A percentile compares a stretch with the other conserved stretches of the same genome.
Conservation (phyloP, 768 basidiomycete genomes). For the Naganishia onofrii region DNA sequence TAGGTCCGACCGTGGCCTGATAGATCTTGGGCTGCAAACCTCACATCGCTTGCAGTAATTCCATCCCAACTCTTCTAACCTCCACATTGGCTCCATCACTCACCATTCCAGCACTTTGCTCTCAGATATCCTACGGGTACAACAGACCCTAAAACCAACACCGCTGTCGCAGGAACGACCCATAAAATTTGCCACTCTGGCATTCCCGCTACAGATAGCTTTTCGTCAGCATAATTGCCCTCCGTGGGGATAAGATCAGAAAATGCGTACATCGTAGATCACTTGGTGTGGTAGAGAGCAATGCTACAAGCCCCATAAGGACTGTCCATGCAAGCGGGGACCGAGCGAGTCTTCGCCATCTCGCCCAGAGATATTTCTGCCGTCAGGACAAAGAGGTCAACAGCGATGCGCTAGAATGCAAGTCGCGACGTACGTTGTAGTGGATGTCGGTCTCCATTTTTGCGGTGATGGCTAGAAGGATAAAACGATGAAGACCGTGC, state of each 20-base stretch:
- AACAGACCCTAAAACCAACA: background rate
- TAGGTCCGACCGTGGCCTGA: no score
- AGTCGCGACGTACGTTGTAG: background rate
- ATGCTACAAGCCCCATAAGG: background rate
- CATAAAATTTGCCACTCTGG: conserved; percentile 6
- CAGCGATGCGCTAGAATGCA: no score
- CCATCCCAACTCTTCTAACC: no score
- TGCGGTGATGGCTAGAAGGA: background rate
- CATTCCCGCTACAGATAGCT: background rate
- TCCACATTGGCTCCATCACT: background rate
- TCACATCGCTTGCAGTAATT: no score
- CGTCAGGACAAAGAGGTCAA: no score
- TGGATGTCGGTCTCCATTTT: conserved; percentile 14
- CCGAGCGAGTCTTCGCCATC: conserved; percentile 11
- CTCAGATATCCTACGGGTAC: background rate
- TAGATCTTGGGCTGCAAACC: no score
- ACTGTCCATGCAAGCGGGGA: conserved; percentile 9
- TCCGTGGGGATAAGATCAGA: no score
- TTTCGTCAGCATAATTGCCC: no score
- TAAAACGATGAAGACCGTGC: background rate
- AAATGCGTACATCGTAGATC: background rate
- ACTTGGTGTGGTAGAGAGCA: background rate
- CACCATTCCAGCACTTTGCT: background rate
- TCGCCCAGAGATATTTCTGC: conserved; percentile 20
- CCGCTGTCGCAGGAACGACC: background rate